Conservation (phyloP, 2,329 filamentous ascomycete species). For the Aspergillus nomiae region DNA sequence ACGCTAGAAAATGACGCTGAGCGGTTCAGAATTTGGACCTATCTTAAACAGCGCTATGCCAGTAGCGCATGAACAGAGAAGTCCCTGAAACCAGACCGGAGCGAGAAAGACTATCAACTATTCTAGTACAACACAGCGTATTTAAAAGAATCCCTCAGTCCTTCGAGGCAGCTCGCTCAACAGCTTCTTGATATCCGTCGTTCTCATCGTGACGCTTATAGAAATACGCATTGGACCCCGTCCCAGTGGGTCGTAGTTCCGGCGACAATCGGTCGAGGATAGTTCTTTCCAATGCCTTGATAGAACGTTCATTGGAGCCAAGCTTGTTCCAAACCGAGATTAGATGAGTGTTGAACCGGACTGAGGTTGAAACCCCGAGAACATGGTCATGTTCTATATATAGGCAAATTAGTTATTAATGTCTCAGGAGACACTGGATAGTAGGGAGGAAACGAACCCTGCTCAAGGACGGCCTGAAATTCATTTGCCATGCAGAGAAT, state of each 20-base stretch:
- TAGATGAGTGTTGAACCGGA: constrained; percentile 85
- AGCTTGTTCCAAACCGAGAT: constrained; percentile 95
- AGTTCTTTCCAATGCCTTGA: constrained; percentile 71
- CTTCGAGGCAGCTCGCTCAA: constrained; percentile 9
- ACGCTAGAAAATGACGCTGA: neutral
- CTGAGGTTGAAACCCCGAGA: constrained; percentile 83
- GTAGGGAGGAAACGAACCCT: constrained; percentile 43
- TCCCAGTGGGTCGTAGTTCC: constrained; percentile 69
- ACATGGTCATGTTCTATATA: constrained; percentile 74
- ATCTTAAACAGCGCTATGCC: neutral
- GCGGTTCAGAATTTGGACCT: neutral
- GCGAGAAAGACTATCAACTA: neutral
- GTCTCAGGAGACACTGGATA: neutral
- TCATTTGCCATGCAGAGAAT: constrained; percentile 42
- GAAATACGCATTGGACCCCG: constrained; percentile 51
- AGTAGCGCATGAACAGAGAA: neutral
- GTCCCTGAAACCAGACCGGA: neutral
- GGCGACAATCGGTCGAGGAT: constrained; percentile 73
- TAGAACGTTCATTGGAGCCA: constrained; percentile 74
- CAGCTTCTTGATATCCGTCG: constrained; percentile 68
- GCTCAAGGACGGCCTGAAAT: constrained; percentile 69
- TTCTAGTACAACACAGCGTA: neutral
- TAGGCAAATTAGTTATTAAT: neutral
- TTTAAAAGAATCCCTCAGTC: neutral
- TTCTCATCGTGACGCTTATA: constrained; percentile 93